phyloP scores from a whole-genome alignment of 2,329 filamentous ascomycete genomes.

The Neophaeococcomyces mojaviensis region DNA sequence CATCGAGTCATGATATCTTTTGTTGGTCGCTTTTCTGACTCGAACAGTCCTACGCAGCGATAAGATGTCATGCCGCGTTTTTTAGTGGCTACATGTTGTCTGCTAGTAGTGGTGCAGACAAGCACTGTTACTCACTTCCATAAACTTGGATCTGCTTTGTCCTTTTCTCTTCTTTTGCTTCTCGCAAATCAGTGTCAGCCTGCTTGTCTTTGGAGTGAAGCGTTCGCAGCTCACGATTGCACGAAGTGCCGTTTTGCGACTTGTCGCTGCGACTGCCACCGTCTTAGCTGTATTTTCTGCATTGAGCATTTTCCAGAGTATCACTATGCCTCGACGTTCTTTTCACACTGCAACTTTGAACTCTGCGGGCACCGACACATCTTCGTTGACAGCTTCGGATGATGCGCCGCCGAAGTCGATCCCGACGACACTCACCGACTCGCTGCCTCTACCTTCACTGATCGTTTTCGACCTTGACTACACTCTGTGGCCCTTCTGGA shows the following conservation, averaged over 20 bases:
- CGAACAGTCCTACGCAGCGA: too few species aligned
- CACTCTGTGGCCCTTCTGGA: constrained; percentile 98
- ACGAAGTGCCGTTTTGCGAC: not conserved
- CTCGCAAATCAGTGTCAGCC: too few species aligned
- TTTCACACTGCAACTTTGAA: constrained; percentile 5
- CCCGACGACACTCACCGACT: constrained; percentile 51
- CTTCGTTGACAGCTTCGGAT: constrained; percentile 3
- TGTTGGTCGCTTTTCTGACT: too few species aligned
- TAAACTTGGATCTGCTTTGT: too few species aligned
- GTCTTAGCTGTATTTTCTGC: not conserved
- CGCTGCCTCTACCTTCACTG: constrained; percentile 68
- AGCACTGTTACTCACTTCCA: too few species aligned
- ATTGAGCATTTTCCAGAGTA: not conserved
- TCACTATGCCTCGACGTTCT: constrained; percentile 1
- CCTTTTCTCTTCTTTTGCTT: too few species aligned
- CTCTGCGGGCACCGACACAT: constrained; percentile 2
- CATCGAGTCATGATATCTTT: too few species aligned
- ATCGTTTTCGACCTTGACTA: constrained; percentile 96
- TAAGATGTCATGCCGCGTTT: too few species aligned
- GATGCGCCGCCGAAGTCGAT: constrained; percentile 24
- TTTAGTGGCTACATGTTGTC: too few species aligned
- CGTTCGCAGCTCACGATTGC: too few species aligned
- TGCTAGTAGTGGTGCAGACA: too few species aligned
- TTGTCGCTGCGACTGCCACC: not conserved
- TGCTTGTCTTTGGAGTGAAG: too few species aligned